These are phyloP conservation scores for Ascochyta fabae DNA, from an alignment of 2,329 filamentous ascomycete genomes.

Conservation along the genomic window DNA sequence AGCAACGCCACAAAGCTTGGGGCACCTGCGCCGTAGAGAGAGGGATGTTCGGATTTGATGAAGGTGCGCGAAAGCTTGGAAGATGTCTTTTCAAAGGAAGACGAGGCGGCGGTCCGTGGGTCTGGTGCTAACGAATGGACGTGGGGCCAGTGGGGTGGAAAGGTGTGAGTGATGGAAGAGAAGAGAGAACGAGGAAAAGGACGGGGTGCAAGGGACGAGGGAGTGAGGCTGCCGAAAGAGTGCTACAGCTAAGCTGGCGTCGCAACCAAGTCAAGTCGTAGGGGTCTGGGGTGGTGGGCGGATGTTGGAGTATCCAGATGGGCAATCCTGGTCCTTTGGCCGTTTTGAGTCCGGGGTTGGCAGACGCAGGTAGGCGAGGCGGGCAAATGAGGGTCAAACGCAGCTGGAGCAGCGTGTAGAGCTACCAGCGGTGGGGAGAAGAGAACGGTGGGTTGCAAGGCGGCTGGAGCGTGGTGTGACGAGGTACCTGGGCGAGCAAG, in stretches of 20 bases:
- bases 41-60: conserved; percentile 3
- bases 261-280: conserved; percentile 14
- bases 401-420: conserved; percentile 19
- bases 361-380: conserved; percentile 10
- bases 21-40: conserved; percentile 10
- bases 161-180: conserved; percentile 12
- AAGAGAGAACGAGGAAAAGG: conserved; percentile 8
- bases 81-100: conserved; percentile 8
- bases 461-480: conserved; percentile 10
- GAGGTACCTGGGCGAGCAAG: conserved; percentile 23
- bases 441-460: conserved; percentile 12
- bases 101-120: conserved; percentile 23
- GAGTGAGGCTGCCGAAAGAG: conserved; percentile 16
- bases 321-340: conserved; percentile 23
- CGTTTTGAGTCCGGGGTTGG: conserved; percentile 18
- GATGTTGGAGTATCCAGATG: conserved; percentile 19
- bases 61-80: neutral
- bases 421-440: conserved; percentile 10
- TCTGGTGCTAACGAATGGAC: conserved; percentile 15
- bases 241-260: conserved; percentile 10
- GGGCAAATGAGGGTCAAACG: conserved; percentile 29
- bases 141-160: conserved; percentile 31
- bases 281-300: conserved; percentile 14
- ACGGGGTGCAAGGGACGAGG: conserved; percentile 15
- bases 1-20: conserved; percentile 15